Conservation (phyloP, 2,329 filamentous ascomycete species). For the Trichophaea hybrida region DNA sequence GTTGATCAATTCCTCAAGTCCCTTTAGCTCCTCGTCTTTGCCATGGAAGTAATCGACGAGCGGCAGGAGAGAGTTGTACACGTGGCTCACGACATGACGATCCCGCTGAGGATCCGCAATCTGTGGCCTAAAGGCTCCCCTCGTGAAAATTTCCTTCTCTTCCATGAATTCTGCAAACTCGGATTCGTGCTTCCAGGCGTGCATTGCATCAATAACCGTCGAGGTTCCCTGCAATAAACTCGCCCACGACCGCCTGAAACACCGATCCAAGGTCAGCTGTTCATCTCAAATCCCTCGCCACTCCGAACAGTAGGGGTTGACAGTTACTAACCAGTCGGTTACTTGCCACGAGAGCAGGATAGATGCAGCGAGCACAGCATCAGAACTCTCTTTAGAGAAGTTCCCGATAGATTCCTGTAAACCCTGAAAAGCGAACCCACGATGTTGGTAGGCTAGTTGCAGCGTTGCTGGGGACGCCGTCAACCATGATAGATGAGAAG, state of each 20-base stretch:
- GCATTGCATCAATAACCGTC: conserved; percentile 83
- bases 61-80: conserved; percentile 52
- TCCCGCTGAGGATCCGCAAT: conserved; percentile 46
- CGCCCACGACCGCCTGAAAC: conserved; percentile 69
- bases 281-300: conserved; percentile 17
- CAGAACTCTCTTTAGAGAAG: conserved; percentile 75
- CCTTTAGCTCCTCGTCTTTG: conserved; percentile 53
- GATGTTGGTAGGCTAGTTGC: conserved; percentile 80
- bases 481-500: conserved; percentile 80
- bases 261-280: conserved; percentile 5
- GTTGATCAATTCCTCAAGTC: conserved; percentile 53
- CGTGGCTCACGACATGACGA: conserved; percentile 55
- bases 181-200: conserved; percentile 78
- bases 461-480: conserved; percentile 73
- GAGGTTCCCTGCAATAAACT: conserved; percentile 84
- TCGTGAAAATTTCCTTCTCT: conserved; percentile 39
- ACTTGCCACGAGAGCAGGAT: conserved; percentile 91
- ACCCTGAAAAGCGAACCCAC: conserved; percentile 70
- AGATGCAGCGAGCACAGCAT: conserved; percentile 82
- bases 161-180: conserved; percentile 70
- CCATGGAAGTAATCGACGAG: conserved; percentile 55
- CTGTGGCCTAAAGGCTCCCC: conserved; percentile 52
- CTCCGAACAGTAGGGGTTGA: conserved; percentile 30
- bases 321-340: conserved; percentile 72
- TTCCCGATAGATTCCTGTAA: conserved; percentile 72